Evolutionary conservation across 106 monocot genomes (phyloP).

Genomic region (Phalaenopsis equestris): DNA sequence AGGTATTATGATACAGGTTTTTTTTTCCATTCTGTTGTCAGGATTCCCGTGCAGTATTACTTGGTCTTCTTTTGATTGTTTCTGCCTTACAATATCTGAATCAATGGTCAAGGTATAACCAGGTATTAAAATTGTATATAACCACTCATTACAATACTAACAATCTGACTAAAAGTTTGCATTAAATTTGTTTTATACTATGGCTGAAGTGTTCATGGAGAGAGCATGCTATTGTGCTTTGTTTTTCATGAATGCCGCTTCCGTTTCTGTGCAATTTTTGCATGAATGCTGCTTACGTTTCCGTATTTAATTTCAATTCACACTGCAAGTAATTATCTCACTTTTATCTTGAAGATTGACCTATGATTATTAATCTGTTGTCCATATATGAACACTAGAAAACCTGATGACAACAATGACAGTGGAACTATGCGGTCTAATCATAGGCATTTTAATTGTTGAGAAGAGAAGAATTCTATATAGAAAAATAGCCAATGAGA

Average conservation of each 20-base stretch:
- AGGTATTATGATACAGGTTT: neutral
- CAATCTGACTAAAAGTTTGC: neutral
- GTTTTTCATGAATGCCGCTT: neutral
- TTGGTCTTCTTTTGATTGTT: slow-evolving; percentile 82
- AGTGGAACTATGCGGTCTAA: neutral
- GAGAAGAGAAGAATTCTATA: neutral
- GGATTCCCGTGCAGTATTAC: slow-evolving; percentile 88
- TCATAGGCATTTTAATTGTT: neutral
- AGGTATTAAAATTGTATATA: slow-evolving; percentile 38
- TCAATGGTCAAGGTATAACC: slow-evolving; percentile 70
- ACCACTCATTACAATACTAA: neutral
- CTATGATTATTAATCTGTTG: neutral
- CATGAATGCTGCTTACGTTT: neutral
- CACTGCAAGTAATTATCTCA: neutral
- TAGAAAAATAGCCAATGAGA: neutral
- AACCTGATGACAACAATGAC: neutral
- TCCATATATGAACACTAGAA: neutral
- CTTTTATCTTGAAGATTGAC: neutral
- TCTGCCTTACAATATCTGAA: slow-evolving; percentile 91
- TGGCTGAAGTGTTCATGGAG: neutral
- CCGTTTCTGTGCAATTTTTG: neutral
- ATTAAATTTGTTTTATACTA: neutral
- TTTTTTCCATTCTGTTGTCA: slow-evolving; percentile 15
- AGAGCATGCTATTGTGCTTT: neutral
- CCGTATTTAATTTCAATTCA: neutral